Base-by-base conservation (phyloP, 768 basidiomycete species). In the Leccinum olivaceopallidum region DNA sequence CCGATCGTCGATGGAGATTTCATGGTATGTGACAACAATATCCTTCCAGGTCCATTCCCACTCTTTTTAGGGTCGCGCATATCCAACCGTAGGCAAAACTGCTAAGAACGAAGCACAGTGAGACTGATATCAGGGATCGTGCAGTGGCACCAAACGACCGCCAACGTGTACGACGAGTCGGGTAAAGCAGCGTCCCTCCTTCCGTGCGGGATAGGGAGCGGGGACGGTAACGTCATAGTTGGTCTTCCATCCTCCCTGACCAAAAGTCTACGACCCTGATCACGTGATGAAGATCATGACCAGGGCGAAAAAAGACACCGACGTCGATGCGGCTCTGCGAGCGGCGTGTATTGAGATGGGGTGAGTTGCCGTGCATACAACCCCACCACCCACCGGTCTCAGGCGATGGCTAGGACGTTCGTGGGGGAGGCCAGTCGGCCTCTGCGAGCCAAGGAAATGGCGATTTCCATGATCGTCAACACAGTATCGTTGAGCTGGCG, bases 401-500 rank as follows among this genome's bases (percentile, higher is more conserved):
- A 54, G 28, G 37, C 9, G 34, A 9, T 24, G 4, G 24, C n/a
- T 28, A 73, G 73, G 6, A 83, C 83, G 0, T 71, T 74, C 28
- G 83, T 80, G 28, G 83, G 82, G 16, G 53, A 76, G 18, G 81
- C 79, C 36, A 72, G 67, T 20, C 70, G 78, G 6, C 83, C 84
- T 5, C 63, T 83, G 5, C 68, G 69, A 2, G 74, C 75, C 16
- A 66, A 67, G 39, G 69, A 79, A 24, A 69, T 76, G 16, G 68
- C 76, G 28, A 65, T 72, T 34, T 78, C 73, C 37, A 78, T 85
- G 39, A 77, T 85, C 16, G 74, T 78, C 3, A 82, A 80, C 48
- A 84, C 82, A 28, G 78, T 85, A 12, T 87, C 85, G 22, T 77
- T 84, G 68, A 81, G 83, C 9, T 88, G 87, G 87, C 74, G 83